These are phyloP conservation scores for Rubus parviflorus DNA, from an alignment of 306 rosid species.

Conservation along the genomic window DNA sequence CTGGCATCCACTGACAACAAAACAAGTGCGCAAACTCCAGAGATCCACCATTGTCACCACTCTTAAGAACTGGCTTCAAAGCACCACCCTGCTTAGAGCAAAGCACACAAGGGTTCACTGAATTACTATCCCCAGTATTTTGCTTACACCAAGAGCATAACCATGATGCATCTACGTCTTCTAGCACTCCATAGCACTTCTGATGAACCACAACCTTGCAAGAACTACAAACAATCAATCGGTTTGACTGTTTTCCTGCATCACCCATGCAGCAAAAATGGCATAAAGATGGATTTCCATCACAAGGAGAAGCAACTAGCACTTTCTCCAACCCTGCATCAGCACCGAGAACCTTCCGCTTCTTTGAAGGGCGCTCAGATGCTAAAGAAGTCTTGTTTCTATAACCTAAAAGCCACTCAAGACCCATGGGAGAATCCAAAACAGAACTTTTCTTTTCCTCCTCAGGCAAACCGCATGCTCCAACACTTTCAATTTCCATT, in stretches of 20 bases:
- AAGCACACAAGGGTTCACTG: constrained; percentile 67
- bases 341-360: constrained; percentile 75
- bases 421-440: constrained; percentile 34
- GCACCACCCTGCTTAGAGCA: constrained; percentile 96
- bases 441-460: constrained; percentile 29
- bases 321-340: constrained; percentile 88
- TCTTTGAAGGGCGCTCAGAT: constrained; percentile 91
- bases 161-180: constrained; percentile 56
- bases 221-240: constrained; percentile 56
- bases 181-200: constrained; percentile 80
- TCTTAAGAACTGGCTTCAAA: constrained; percentile 58
- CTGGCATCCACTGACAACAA: constrained; percentile 94
- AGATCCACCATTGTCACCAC: constrained; percentile 37
- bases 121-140: constrained; percentile 42
- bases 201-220: constrained; percentile 81
- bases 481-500: constrained; percentile 38
- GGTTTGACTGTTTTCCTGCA: constrained; percentile 40
- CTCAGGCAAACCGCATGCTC: constrained; percentile 30
- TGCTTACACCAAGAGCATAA: constrained; percentile 83
- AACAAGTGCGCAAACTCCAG: constrained; percentile 72
- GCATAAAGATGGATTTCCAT: constrained; percentile 57
- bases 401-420: constrained; percentile 87
- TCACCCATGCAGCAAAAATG: constrained; percentile 74
- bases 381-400: constrained; percentile 62
- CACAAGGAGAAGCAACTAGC: constrained; percentile 50